Evolutionary conservation across 192 early-diverging fungal genomes (phyloP), one percentile per base, ranked within the genome.

Genomic region (Coemansia sp.): DNA sequence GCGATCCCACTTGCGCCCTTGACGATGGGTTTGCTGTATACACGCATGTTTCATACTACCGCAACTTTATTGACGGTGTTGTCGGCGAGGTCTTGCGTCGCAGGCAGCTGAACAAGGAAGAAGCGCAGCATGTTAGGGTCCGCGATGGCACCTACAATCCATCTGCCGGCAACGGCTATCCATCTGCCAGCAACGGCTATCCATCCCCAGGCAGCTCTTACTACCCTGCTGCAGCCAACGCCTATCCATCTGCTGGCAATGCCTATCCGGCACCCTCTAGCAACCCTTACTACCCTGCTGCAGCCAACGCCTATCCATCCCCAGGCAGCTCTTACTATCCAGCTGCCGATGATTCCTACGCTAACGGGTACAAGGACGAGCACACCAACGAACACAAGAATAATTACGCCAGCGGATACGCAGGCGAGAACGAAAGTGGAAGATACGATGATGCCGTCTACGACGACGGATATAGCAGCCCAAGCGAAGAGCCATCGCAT

Each of bases 1-100:
- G 78, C 48, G 68, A 81, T 43, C 78, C 78, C 12, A 68, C 78
- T 2, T 81, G 78, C 21, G 78, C 78, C 4, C 43, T 81, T 51
- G 53, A 72, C 56, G 73, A 81, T 26, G 78, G 78, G 7, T 68
- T 75, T 65, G 73, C 68, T 21, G 38, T 81, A 4, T 81, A 81
- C 43, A 81, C 78, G 9, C 73, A 75, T 36, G 63, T 81, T 14
- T 59, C 62, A 16, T 81, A 75, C 63, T 81, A 63, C 63, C 62
- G 57, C 52, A 36, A 7, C 33, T 81, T 75, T 21, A 68, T 81
- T 34, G 60, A 69, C 12, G 23, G 44, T 43, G 59, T 62, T 10
- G 57, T 59, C 16, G 57, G 57, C 35, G 51, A 64, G 5, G 33
- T 64, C n/a, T 18, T 59, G 11, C 57, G 30, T n/a, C 57, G 57